Conservation (phyloP, 495 filamentous ascomycete species). For the Chaetomidium leptoderma region DNA sequence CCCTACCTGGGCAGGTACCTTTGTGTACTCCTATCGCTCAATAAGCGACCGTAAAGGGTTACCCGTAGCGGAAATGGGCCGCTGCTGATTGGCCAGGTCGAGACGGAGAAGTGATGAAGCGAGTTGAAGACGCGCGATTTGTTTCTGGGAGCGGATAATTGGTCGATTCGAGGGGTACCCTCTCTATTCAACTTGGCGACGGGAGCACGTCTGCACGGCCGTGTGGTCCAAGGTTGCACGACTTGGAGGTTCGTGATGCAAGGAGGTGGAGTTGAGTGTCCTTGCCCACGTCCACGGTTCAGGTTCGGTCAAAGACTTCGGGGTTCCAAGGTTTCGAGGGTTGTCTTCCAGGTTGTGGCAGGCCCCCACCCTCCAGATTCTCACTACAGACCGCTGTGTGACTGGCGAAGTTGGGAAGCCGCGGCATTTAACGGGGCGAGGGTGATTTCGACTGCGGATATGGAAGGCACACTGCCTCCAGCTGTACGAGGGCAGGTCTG, state of each 20-base stretch:
- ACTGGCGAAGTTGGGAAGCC: background rate
- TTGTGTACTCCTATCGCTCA: background rate
- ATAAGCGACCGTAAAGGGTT: background rate
- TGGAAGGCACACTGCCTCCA: background rate
- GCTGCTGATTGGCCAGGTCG: constrained; percentile 20
- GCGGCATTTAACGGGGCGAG: constrained; percentile 5
- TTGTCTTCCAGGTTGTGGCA: background rate
- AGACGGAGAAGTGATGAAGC: constrained; percentile 9
- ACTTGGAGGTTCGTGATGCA: background rate
- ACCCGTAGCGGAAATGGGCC: constrained; percentile 10
- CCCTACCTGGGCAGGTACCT: constrained; percentile 8
- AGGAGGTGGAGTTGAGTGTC: background rate
- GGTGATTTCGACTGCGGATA: too few species aligned
- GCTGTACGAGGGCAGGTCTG: background rate
- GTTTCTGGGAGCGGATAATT: constrained; percentile 20
- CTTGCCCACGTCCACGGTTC: background rate
- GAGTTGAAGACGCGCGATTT: constrained; percentile 23
- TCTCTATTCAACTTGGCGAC: background rate
- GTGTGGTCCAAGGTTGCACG: background rate
- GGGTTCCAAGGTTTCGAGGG: background rate
- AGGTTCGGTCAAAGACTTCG: background rate
- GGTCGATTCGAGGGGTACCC: constrained; percentile 5
- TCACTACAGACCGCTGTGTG: background rate
- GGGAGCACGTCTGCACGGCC: background rate
- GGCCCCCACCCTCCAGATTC: constrained; percentile 4